Evolutionary conservation across 2,329 filamentous ascomycete genomes (phyloP), one percentile per base, ranked within the genome.

Genomic region (Coleophoma crateriformis): DNA sequence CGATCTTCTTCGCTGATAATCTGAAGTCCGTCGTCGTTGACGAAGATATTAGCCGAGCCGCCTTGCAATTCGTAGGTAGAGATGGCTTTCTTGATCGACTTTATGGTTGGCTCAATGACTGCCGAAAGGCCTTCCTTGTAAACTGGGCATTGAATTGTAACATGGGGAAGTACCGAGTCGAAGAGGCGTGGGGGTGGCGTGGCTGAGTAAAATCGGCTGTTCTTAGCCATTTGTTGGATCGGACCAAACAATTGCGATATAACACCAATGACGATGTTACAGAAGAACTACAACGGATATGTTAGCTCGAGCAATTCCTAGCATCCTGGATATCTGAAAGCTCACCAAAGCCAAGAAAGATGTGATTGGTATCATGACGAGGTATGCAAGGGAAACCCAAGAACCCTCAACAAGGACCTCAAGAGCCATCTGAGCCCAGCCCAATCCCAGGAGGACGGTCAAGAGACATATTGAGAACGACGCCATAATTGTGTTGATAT

Each of bases 1-100:
- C 73, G 71, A 13, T 78, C 69, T 12, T 77, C 70, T 3, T 68
- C 67, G 2, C 74, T 66, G 14, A 86, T 69, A 33, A 83, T 65
- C 61, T 85, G 82, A 75, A 86, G 80, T 50, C 83, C 82, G 54
- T 87, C 83, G 49, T 87, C 83, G 55, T 86, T 85, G 61, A 86
- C 67, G 58, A 85, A 84, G 54, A 87, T 83, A 58, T 79, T 84
- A 22, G 83, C 83, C 1, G 81, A 78, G 7, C 83, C 83, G n/a
- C 83, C 83, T 60, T 79, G 76, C 56, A 77, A 65, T 55, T 81
- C 78, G 55, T 82, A 82, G 12, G 77, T 77, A 34, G 77, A 77
- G 52, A 82, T 81, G 15, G 78, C 79, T 13, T 72, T 72, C 60
- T 79, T 79, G 33, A 82, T 64, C 3, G 76, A 80, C 17, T 73